Base-by-base conservation (phyloP, 2,329 filamentous ascomycete species). In the Epichloe sylvatica region DNA sequence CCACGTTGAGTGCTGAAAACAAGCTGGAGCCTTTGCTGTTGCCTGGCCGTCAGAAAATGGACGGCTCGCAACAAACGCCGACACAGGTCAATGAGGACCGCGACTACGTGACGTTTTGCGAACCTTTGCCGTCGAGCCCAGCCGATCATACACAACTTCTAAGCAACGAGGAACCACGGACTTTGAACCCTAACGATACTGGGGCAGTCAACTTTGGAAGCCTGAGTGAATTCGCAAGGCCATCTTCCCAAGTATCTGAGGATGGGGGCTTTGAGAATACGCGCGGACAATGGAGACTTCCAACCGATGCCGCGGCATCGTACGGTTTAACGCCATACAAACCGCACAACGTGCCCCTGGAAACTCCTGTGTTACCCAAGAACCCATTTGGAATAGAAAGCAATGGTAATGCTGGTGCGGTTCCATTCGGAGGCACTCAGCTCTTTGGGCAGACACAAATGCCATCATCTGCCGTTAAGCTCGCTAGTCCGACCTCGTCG, bases 51-150 rank as follows among this genome's bases (percentile, higher is more conserved):
- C 41, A 5, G 35, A 52, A 64, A 47, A 74, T 70, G 65, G 67
- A 73, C 34, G 64, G 61, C n/a, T 75, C 73, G 11, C 70, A 74
- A 39, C 69, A 73, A 50, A 76, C 75, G 9, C 72, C 73, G 1
- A 80, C 77, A 1, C 77, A 80, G 60, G 65, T 70, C 51, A 80
- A 80, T 54, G 70, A 73, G 42, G 75, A 69, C 44, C 72, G 76
- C 37, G 77, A 77, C 61, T 80, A 80, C 55, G 70, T 72, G 63
- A 68, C 54, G 67, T 73, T 62, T 52, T 64, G 55, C 51, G 53
- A 60, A 11, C 46, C 61, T 30, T 45, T 60, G 9, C 63, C 52
- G 35, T 64, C 53, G 49, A 67, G 61, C 45, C 58, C 60, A 15
- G 45, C 53, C 37, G 55, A 56, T 39, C 55, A 56, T 36, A 60